phyloP scores from a whole-genome alignment of 2,329 filamentous ascomycete genomes.

The Fusarium napiforme region DNA sequence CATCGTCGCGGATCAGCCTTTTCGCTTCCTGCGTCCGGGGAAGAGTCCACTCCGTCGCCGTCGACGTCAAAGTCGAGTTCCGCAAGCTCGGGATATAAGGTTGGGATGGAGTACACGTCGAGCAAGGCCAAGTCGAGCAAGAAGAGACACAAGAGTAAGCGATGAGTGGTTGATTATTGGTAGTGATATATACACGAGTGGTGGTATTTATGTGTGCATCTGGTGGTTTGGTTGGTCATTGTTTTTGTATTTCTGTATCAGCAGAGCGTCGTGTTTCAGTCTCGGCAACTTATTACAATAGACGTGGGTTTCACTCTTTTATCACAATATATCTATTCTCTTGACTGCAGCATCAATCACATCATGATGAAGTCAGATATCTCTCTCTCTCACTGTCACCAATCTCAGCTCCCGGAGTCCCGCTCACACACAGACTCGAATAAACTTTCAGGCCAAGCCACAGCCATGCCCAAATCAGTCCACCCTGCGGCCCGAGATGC shows the following conservation, averaged over 20 bases:
- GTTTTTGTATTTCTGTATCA: background rate
- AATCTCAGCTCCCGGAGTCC: background rate
- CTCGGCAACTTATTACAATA: background rate
- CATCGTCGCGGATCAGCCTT: conserved; percentile 47
- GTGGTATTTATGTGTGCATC: conserved; percentile 1
- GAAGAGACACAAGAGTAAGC: conserved; percentile 44
- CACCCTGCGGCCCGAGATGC: conserved; percentile 26
- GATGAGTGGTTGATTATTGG: background rate
- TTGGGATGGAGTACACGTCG: conserved; percentile 46
- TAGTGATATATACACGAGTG: background rate
- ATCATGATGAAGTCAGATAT: background rate
- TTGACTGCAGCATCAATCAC: background rate
- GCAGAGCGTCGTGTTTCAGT: background rate
- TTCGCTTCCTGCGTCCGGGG: conserved; percentile 32
- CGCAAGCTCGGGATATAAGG: conserved; percentile 41
- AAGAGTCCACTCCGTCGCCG: conserved; percentile 27
- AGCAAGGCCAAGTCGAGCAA: conserved; percentile 45
- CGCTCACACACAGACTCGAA: background rate
- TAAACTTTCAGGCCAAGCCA: conserved; percentile 28
- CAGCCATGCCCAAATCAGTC: conserved; percentile 18
- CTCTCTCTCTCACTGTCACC: background rate
- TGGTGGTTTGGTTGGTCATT: background rate
- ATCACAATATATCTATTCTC: background rate
- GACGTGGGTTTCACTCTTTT: background rate
- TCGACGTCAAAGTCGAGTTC: conserved; percentile 41